A percentile compares a stretch with the other conserved stretches of the same genome.
Evolutionary conservation across 1,284 basidiomycete genomes (phyloP).

Genomic region (Mycena citricolor): DNA sequence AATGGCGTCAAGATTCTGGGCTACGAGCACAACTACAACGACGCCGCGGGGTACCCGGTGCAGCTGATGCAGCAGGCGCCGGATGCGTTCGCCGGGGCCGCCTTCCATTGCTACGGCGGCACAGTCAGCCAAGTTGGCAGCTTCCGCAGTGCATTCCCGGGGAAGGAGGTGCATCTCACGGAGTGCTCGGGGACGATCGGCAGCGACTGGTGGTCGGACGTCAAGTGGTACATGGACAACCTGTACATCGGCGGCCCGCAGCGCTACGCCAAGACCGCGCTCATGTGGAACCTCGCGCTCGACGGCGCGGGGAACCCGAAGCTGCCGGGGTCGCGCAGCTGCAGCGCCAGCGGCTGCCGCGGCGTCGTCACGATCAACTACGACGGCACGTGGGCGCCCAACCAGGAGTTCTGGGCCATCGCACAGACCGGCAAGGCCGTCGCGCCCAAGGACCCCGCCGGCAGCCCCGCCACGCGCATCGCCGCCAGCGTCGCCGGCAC

Average conservation of each 20-base stretch:
- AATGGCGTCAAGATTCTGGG: slow-evolving; percentile 34
- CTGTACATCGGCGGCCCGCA: slow-evolving; percentile 17
- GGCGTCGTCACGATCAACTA: slow-evolving; percentile 51
- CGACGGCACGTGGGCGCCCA: slow-evolving; percentile 44
- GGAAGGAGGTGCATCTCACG: slow-evolving; percentile 27
- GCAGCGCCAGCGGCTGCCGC: slow-evolving; percentile 44
- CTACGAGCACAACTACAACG: slow-evolving; percentile 36
- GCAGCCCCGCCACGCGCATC: slow-evolving; percentile 53
- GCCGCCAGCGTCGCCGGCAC: slow-evolving; percentile 38
- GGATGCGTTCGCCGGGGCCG: slow-evolving; percentile 34
- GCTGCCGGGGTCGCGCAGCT: slow-evolving; percentile 49
- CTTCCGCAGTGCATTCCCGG: slow-evolving; percentile 31
- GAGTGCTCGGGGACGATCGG: slow-evolving; percentile 31
- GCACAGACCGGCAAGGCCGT: slow-evolving; percentile 57
- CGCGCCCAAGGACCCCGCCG: slow-evolving; percentile 48
- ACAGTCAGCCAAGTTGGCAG: slow-evolving; percentile 25
- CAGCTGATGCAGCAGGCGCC: slow-evolving; percentile 30
- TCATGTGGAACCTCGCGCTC: slow-evolving; percentile 57
- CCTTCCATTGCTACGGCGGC: slow-evolving; percentile 40
- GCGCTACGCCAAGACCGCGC: slow-evolving; percentile 11
- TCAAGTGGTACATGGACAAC: slow-evolving; percentile 40
- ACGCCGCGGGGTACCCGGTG: slow-evolving; percentile 32
- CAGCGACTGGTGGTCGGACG: slow-evolving; percentile 57
- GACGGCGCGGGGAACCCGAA: slow-evolving; percentile 46
- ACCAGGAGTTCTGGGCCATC: slow-evolving; percentile 57